phyloP scores from a whole-genome alignment of 2,329 filamentous ascomycete genomes.

The Penicillium sp. region DNA sequence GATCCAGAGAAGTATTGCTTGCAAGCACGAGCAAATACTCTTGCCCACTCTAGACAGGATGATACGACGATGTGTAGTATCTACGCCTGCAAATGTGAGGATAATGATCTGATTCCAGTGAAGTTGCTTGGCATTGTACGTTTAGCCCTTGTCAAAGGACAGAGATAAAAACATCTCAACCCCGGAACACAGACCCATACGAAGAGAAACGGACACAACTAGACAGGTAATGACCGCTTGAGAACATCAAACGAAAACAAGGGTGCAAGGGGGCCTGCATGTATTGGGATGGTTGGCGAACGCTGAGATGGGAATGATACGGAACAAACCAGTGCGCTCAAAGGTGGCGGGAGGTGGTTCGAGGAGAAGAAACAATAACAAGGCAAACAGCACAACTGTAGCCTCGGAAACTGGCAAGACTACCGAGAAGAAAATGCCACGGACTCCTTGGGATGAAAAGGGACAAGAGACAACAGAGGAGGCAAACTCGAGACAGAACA shows the following conservation, averaged over 20 bases:
- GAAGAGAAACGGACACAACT: slow-evolving; percentile 4
- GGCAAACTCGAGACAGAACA: slow-evolving; percentile 8
- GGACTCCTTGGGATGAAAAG: slow-evolving; percentile 25
- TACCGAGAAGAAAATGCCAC: slow-evolving; percentile 25
- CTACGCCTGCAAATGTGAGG: neutral
- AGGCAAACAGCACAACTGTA: slow-evolving; percentile 13
- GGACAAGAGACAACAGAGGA: slow-evolving; percentile 22
- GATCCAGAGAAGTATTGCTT: no score
- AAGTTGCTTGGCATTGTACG: slow-evolving; percentile 19
- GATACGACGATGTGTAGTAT: neutral
- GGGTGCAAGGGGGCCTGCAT: slow-evolving; percentile 34
- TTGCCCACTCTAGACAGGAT: no score
- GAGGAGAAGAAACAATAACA: slow-evolving; percentile 10
- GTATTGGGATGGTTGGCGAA: slow-evolving; percentile 29
- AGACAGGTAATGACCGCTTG: slow-evolving; percentile 24
- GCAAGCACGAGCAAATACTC: no score
- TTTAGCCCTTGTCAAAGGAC: slow-evolving; percentile 20
- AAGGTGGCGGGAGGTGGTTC: slow-evolving; percentile 12
- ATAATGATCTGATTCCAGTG: neutral
- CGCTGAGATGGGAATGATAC: slow-evolving; percentile 25
- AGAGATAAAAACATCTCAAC: slow-evolving; percentile 15
- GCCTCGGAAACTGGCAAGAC: slow-evolving; percentile 17
- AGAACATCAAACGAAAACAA: slow-evolving; percentile 21
- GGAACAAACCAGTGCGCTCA: slow-evolving; percentile 35
- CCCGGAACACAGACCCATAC: slow-evolving; percentile 10